These are phyloP conservation scores for Melaleuca alternifolia DNA, from an alignment of 345 rosid genomes.

Conservation along the genomic window DNA sequence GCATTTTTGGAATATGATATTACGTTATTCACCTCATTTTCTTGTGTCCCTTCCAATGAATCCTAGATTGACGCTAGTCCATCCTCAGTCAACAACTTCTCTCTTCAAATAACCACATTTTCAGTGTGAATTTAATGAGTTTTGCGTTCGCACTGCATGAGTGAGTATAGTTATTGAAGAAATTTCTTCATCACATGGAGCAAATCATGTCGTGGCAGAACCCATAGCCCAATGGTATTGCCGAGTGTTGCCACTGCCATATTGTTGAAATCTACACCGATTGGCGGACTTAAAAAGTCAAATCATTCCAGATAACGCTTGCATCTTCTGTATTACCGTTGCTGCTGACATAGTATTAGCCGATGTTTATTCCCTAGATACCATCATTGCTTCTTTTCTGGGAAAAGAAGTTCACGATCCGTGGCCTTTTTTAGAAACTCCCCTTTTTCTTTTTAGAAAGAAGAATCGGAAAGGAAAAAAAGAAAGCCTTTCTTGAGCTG, in stretches of 20 bases:
- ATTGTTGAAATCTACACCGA: neutral
- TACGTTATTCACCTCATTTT: neutral
- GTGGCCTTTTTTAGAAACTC: no score
- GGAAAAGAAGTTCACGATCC: no score
- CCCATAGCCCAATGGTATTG: neutral
- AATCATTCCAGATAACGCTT: no score
- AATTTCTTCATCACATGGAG: neutral
- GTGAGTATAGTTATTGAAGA: neutral
- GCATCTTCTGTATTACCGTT: no score
- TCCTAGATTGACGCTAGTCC: neutral
- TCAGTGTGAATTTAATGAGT: neutral
- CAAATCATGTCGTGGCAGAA: neutral
- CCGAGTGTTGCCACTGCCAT: neutral
- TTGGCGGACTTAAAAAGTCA: no score
- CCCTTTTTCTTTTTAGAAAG: no score
- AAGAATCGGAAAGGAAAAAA: no score
- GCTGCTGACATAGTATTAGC: no score
- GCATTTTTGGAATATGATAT: neutral
- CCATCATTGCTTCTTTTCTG: no score
- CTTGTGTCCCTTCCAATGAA: neutral
- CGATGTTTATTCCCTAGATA: no score
- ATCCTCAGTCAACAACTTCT: neutral
- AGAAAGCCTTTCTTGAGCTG: neutral
- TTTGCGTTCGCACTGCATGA: neutral
- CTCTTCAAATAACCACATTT: neutral